phyloP scores from a whole-genome alignment of 2,329 filamentous ascomycete genomes.

The Penicillium sp. region DNA sequence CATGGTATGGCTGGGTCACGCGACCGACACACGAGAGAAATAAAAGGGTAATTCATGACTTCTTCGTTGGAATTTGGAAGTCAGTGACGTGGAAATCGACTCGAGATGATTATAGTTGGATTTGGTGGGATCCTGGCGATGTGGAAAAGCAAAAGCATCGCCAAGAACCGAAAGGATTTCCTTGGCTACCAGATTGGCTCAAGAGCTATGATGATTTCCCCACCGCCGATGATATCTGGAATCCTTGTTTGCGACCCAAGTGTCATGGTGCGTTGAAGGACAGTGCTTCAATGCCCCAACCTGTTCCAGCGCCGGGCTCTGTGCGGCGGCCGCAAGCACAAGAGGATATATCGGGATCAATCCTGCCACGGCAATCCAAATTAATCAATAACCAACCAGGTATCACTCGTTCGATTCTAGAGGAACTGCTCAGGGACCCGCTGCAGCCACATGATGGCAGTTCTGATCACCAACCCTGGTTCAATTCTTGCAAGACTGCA shows the following conservation, averaged over 20 bases:
- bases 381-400: not conserved
- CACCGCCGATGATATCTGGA: constrained; percentile 29
- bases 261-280: constrained; percentile 7
- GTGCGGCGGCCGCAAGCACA: not conserved
- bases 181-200: constrained; percentile 28
- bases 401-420: constrained; percentile 6
- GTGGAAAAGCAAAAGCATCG: constrained; percentile 23
- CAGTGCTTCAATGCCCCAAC: not conserved
- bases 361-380: not conserved
- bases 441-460: not conserved
- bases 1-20: constrained; percentile 45
- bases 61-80: constrained; percentile 21
- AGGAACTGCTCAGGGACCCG: constrained; percentile 3
- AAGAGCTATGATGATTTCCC: constrained; percentile 27
- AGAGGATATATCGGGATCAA: not conserved
- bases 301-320: not conserved
- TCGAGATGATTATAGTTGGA: constrained; percentile 37
- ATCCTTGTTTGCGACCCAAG: constrained; percentile 15
- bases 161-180: constrained; percentile 13
- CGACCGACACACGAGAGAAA: constrained; percentile 31
- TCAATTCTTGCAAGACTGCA: not conserved
- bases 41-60: constrained; percentile 24
- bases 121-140: constrained; percentile 43
- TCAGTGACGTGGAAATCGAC: constrained; percentile 37
- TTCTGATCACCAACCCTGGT: not conserved